Evolutionary conservation across 169 alveolate species (phyloP), one percentile per base, ranked within the genome.

Genomic region (Eimeria sp.): DNA sequence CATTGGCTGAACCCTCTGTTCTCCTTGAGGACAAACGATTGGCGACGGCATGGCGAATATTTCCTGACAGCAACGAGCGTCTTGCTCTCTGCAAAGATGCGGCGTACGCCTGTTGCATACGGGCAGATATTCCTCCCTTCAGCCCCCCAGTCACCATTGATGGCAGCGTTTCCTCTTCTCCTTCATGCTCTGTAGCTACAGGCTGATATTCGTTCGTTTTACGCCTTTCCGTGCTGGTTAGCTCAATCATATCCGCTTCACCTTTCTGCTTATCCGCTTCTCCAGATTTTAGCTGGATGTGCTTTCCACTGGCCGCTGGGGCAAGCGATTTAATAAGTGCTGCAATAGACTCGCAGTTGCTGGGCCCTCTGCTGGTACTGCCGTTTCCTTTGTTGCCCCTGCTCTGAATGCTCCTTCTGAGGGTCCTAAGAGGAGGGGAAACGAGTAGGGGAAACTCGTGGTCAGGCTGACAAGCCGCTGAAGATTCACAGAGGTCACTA

Each of bases 71-170:
- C 37, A 85, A 30, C 25, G 91, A 85, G 23, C 18, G 13, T 54
- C 68, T 85, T 58, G 91, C 91, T n/a, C 78, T 33, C 43, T 62
- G 91, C 76, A 85, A 20, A 49, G 80, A 85, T 4, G 80, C 4
- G 66, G 91, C 91, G 80, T 85, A 85, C 25, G 68, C 80, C 37
- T 85, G 80, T 0, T 85, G 77, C 91, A 85, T 85, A 3, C 91
- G 91, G 20, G 16, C 80, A 62, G 91, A 85, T 40, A 85, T 49
- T 18, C 91, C 91, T 18, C 60, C 60, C 43, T 49, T 16, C 54
- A 52, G 37, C 13, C 78, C 40, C 78, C 91, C 91, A 1, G 30
- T 40, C 58, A 82, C 91, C 91, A 85, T 85, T 33, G 71, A 37
- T 27, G 91, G 30, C 33, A 18, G n/a, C 14, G 37, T 23, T 43